These are phyloP conservation scores for Phylloporus sp. DNA, from an alignment of 768 basidiomycete species.

Conservation along the genomic window DNA sequence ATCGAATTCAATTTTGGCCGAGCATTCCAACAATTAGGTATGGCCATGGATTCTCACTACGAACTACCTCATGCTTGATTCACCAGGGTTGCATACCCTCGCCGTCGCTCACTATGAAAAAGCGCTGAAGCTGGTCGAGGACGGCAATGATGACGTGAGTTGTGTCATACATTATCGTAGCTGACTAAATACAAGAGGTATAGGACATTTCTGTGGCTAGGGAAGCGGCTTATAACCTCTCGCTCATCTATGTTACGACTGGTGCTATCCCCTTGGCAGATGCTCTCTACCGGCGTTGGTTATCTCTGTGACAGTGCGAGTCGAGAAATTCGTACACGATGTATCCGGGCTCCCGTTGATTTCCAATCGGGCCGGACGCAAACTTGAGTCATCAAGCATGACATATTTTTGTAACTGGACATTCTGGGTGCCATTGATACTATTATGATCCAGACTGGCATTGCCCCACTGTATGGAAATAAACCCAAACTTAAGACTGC, in stretches of 20 bases:
- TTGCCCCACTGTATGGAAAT: not conserved
- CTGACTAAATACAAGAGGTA: slow-evolving; percentile 7
- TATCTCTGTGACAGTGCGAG: slow-evolving; percentile 55
- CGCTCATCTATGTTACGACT: slow-evolving; percentile 75
- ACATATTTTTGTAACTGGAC: not conserved
- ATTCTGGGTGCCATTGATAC: not conserved
- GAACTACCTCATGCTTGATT: not conserved
- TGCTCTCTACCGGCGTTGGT: slow-evolving; percentile 70
- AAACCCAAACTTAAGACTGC: not conserved
- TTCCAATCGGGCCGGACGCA: not conserved
- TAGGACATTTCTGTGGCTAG: slow-evolving; percentile 54
- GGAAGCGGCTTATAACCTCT: slow-evolving; percentile 87
- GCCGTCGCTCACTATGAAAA: slow-evolving; percentile 83
- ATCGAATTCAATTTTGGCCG: slow-evolving; percentile 93
- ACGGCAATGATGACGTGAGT: slow-evolving; percentile 32
- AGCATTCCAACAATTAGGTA: slow-evolving; percentile 90
- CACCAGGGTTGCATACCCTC: slow-evolving; percentile 69
- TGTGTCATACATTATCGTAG: not conserved
- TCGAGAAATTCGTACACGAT: not conserved
- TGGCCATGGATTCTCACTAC: slow-evolving; percentile 11
- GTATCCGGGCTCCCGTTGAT: not conserved
- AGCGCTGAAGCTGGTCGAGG: slow-evolving; percentile 62
- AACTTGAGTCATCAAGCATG: slow-evolving; percentile 4
- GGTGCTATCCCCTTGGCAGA: slow-evolving; percentile 72
- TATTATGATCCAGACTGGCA: slow-evolving; percentile 12